These are phyloP conservation scores for Bisporella sp. DNA, from an alignment of 2,329 filamentous ascomycete genomes.

Conservation along the genomic window DNA sequence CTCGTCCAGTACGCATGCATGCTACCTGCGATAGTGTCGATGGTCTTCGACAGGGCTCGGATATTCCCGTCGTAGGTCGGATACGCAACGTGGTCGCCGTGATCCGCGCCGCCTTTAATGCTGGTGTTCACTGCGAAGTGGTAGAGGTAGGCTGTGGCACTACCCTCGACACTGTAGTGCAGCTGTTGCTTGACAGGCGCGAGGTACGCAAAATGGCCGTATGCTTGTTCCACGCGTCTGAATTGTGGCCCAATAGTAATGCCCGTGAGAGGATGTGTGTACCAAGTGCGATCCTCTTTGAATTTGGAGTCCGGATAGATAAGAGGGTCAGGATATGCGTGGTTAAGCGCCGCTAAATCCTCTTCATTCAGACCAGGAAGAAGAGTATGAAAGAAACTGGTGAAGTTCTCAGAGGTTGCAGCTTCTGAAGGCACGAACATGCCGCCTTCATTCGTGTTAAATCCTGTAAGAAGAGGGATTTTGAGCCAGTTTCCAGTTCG, in stretches of 20 bases:
- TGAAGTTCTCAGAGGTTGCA: constrained; percentile 44
- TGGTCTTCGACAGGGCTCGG: constrained; percentile 2
- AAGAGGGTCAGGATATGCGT: constrained; percentile 56
- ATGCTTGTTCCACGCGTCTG: constrained; percentile 50
- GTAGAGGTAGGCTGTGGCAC: constrained; percentile 45
- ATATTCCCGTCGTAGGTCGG: constrained; percentile 32
- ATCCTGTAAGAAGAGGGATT: constrained; percentile 61
- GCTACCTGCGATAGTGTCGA: constrained; percentile 13
- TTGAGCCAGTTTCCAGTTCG: constrained; percentile 41
- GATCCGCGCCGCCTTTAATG: constrained; percentile 30
- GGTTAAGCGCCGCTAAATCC: constrained; percentile 48
- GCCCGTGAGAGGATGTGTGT: constrained; percentile 21
- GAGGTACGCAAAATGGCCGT: constrained; percentile 59
- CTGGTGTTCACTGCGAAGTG: constrained; percentile 46
- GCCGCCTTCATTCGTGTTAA: constrained; percentile 63
- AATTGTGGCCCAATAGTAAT: constrained; percentile 40
- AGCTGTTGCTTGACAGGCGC: constrained; percentile 56
- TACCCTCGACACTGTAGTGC: constrained; percentile 28
- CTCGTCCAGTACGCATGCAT: constrained; percentile 28
- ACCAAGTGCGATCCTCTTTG: constrained; percentile 22
- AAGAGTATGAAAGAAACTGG: constrained; percentile 52
- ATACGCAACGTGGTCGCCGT: constrained; percentile 37
- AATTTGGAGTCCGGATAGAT: constrained; percentile 34
- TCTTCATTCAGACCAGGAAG: constrained; percentile 46
- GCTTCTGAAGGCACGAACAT: constrained; percentile 50